Conservation (phyloP, 2,329 filamentous ascomycete genomes). For the Neopestalotiopsis sp. region DNA sequence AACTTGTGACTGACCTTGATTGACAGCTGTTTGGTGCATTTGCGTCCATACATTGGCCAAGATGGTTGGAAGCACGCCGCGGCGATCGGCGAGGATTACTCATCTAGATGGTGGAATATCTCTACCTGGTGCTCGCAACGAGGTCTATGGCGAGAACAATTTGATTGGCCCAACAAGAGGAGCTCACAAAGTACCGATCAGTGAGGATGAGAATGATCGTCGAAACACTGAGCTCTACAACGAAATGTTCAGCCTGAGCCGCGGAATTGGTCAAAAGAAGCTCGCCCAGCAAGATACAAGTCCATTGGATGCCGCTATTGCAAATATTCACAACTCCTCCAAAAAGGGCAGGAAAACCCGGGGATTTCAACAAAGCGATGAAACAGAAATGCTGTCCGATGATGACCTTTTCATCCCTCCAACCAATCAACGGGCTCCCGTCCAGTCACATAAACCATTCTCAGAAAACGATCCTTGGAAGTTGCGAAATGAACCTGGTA, state of each 20-base stretch:
- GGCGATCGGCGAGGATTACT: neutral
- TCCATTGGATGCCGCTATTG: neutral
- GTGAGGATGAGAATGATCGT: conserved; percentile 30
- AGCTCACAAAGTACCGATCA: conserved; percentile 20
- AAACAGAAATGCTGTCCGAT: neutral
- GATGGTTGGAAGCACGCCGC: neutral
- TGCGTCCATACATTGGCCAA: neutral
- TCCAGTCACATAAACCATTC: neutral
- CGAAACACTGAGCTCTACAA: conserved; percentile 22
- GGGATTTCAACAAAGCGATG: neutral
- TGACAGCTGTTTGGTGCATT: neutral
- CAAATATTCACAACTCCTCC: neutral
- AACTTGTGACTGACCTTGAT: neutral
- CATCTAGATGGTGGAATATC: conserved; percentile 16
- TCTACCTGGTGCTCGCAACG: conserved; percentile 35
- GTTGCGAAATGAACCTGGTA: conserved; percentile 3
- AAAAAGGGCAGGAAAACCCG: neutral
- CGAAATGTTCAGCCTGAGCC: conserved; percentile 24
- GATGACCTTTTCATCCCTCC: neutral
- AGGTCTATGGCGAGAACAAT: conserved; percentile 38
- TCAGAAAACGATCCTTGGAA: conserved; percentile 5
- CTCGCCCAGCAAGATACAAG: neutral
- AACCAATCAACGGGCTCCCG: neutral
- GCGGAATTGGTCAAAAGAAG: conserved; percentile 20
- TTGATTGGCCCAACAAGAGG: conserved; percentile 22